phyloP scores from a whole-genome alignment of 208 protist genomes.

The Leishmania amazonensis region DNA sequence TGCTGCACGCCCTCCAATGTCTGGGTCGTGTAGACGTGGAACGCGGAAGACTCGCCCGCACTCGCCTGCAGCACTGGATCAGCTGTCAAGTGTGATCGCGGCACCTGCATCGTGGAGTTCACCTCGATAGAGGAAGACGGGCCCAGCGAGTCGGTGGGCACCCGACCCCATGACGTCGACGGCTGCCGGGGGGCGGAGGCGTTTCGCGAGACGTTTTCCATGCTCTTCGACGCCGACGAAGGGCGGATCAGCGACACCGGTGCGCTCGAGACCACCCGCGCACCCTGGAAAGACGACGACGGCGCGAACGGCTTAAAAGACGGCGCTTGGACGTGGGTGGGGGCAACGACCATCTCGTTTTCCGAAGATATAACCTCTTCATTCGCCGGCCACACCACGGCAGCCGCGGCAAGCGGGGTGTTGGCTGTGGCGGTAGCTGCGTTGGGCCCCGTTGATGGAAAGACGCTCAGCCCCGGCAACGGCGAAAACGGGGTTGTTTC shows the following conservation, averaged over 20 bases:
- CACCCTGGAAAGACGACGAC: background rate
- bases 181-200: background rate
- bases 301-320: too few species aligned
- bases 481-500: background rate
- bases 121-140: background rate
- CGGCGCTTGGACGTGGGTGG: background rate
- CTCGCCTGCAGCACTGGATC: background rate
- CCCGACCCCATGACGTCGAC: background rate
- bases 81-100: background rate
- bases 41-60: slow-evolving; percentile 7
- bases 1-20: slow-evolving; percentile 16
- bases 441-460: background rate
- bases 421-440: background rate
- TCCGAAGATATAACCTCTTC: background rate
- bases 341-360: background rate
- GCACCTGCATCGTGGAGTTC: background rate
- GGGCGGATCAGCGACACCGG: background rate
- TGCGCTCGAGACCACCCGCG: background rate
- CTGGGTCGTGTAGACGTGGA: slow-evolving; percentile 5
- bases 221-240: background rate
- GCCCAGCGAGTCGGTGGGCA: background rate
- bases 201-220: background rate
- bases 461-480: background rate
- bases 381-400: background rate
- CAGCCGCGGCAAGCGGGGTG: background rate